Percentiles rank a stretch among this genome's conserved stretches.
Conservation (phyloP, 495 filamentous ascomycete species). For the Tetracladium setigerum region DNA sequence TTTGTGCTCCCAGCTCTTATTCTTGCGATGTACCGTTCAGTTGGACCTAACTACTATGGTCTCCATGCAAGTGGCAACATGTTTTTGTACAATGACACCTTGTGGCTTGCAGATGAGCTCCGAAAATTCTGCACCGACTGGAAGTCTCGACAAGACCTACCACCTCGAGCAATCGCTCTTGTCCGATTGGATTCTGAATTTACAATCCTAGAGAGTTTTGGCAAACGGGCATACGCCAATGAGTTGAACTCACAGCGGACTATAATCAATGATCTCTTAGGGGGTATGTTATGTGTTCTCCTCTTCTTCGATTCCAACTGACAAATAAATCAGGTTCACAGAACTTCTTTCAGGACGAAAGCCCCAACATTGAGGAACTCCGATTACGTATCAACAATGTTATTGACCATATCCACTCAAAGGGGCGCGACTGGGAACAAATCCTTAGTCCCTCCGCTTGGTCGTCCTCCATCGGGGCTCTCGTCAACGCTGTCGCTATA, state of each 20-base stretch:
- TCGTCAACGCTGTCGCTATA: conserved; percentile 70
- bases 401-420: conserved; percentile 56
- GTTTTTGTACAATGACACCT: conserved; percentile 87
- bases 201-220: conserved; percentile 66
- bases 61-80: conserved; percentile 64
- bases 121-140: conserved; percentile 46
- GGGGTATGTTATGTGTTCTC: conserved; percentile 48
- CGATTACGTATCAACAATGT: conserved; percentile 65
- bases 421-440: conserved; percentile 67
- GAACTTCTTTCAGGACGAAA: conserved; percentile 39
- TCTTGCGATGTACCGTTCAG: conserved; percentile 85
- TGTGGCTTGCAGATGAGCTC: conserved; percentile 69
- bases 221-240: conserved; percentile 73
- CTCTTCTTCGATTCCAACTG: background rate
- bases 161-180: conserved; percentile 38
- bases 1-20: conserved; percentile 76
- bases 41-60: conserved; percentile 72
- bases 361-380: conserved; percentile 29
- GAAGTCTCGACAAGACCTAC: conserved; percentile 36
- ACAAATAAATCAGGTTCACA: conserved; percentile 29
- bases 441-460: conserved; percentile 76
- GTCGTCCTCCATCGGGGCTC: conserved; percentile 75
- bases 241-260: conserved; percentile 84
- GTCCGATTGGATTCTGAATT: conserved; percentile 63
- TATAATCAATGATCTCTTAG: conserved; percentile 76